A percentile compares a stretch with the other conserved stretches of the same genome.
These are phyloP conservation scores for Drechslera avenae DNA, from an alignment of 2,329 filamentous ascomycete genomes.

Conservation along the genomic window DNA sequence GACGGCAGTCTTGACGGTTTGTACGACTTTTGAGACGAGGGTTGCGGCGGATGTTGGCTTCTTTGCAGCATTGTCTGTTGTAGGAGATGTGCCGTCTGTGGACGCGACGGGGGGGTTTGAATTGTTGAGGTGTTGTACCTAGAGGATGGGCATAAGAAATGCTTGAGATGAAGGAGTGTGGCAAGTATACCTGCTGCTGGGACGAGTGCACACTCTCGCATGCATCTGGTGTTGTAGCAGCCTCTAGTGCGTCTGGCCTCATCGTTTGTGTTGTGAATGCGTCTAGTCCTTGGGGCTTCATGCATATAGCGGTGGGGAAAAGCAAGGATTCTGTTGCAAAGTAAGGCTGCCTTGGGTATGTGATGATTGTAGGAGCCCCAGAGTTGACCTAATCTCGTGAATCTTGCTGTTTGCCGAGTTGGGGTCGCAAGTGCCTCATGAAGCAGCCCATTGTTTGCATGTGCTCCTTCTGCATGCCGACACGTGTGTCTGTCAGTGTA, in stretches of 20 bases:
- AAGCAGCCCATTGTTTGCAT: background rate
- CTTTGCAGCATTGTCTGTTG: slow-evolving; percentile 15
- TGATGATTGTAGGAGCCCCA: background rate
- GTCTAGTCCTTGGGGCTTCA: slow-evolving; percentile 26
- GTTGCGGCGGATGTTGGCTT: slow-evolving; percentile 18
- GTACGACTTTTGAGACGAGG: slow-evolving; percentile 22
- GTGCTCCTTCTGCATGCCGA: too few species aligned
- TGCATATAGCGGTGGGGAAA: background rate
- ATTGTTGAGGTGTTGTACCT: background rate
- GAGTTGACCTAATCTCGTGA: background rate
- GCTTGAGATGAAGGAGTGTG: too few species aligned
- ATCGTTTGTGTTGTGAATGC: slow-evolving; percentile 24
- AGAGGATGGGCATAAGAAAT: background rate
- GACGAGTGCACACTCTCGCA: background rate
- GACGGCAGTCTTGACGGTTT: slow-evolving; percentile 28
- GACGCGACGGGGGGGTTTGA: background rate
- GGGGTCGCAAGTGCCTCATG: background rate
- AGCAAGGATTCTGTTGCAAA: background rate
- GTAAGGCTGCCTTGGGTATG: background rate
- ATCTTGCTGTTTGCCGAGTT: too few species aligned
- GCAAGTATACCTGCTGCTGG: slow-evolving; percentile 7
- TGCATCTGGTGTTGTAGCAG: slow-evolving; percentile 5
- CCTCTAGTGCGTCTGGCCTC: slow-evolving; percentile 24
- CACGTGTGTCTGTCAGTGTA: background rate
- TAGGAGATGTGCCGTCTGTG: slow-evolving; percentile 11